Evolutionary conservation across 1,284 basidiomycete genomes (phyloP).

Genomic region (Mycena sp.): DNA sequence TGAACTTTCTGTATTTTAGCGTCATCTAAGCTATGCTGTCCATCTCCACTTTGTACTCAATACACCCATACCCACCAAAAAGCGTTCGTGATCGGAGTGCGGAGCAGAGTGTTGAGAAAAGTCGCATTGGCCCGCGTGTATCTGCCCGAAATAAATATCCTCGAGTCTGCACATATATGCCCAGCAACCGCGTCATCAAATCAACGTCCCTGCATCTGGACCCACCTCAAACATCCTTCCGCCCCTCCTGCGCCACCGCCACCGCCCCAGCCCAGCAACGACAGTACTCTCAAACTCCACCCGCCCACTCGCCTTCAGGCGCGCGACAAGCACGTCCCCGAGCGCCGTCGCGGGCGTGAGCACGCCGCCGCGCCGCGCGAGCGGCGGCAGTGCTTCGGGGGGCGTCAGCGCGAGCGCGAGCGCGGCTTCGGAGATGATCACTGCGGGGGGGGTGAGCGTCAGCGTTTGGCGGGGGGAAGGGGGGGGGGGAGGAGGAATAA

Average conservation of each 20-base stretch:
- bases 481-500: too few relatives aligned
- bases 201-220: not conserved
- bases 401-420: slow-evolving; percentile 67
- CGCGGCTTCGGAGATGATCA: slow-evolving; percentile 81
- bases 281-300: slow-evolving; percentile 66
- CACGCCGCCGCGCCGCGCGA: slow-evolving; percentile 75
- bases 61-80: too few relatives aligned
- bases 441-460: slow-evolving; percentile 52
- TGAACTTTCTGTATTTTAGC: too few relatives aligned
- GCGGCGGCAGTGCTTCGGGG: slow-evolving; percentile 58
- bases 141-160: too few relatives aligned
- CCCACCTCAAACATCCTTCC: slow-evolving; percentile 18
- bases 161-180: too few relatives aligned
- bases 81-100: too few relatives aligned
- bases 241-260: slow-evolving; percentile 9
- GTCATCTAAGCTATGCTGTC: too few relatives aligned
- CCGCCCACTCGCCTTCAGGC: slow-evolving; percentile 64
- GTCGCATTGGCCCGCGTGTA: too few relatives aligned
- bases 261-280: slow-evolving; percentile 31
- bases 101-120: too few relatives aligned
- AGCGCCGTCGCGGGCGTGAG: slow-evolving; percentile 83
- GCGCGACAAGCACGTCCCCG: slow-evolving; percentile 74
- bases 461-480: not conserved
- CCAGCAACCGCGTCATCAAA: not conserved
- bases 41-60: too few relatives aligned